Evolutionary conservation across 106 monocot genomes (phyloP).

Genomic region (Narthecium ossifragum): DNA sequence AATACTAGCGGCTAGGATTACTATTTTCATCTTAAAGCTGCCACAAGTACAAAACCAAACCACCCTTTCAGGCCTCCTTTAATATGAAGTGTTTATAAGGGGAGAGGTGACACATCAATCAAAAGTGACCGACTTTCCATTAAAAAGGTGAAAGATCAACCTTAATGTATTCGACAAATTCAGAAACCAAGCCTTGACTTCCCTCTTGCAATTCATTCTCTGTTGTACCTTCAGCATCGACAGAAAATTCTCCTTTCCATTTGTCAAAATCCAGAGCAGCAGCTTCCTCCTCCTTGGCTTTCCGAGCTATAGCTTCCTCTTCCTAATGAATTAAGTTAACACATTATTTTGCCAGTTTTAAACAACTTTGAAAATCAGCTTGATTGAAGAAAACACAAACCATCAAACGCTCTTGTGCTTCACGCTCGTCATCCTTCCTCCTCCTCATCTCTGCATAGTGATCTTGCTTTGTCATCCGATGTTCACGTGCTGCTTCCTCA

Average conservation of each 20-base stretch:
- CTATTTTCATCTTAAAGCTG: too few species aligned
- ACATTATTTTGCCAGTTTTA: too few species aligned
- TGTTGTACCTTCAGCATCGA: slow-evolving; percentile 91
- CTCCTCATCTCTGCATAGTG: slow-evolving; percentile 79
- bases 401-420: slow-evolving; percentile 71
- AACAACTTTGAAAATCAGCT: too few species aligned
- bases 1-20: too few species aligned
- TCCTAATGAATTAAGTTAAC: slow-evolving; percentile 57
- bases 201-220: slow-evolving; percentile 71
- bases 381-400: slow-evolving; percentile 43
- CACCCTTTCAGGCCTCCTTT: too few species aligned
- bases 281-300: slow-evolving; percentile 86
- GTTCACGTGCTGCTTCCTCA: slow-evolving; percentile 83
- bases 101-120: too few species aligned
- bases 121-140: too few species aligned
- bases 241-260: slow-evolving; percentile 93
- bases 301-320: slow-evolving; percentile 77
- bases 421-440: slow-evolving; percentile 93
- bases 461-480: slow-evolving; percentile 73
- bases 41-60: too few species aligned
- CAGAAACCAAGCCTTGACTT: slow-evolving; percentile 53
- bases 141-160: slow-evolving; percentile 34
- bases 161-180: slow-evolving; percentile 97
- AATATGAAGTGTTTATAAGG: too few species aligned
- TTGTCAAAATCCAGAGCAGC: slow-evolving; percentile 93